A percentile compares a stretch with the other conserved stretches of the same genome.
phyloP scores from a whole-genome alignment of 2,329 filamentous ascomycete genomes.

The Lasiodiplodia citricola region DNA sequence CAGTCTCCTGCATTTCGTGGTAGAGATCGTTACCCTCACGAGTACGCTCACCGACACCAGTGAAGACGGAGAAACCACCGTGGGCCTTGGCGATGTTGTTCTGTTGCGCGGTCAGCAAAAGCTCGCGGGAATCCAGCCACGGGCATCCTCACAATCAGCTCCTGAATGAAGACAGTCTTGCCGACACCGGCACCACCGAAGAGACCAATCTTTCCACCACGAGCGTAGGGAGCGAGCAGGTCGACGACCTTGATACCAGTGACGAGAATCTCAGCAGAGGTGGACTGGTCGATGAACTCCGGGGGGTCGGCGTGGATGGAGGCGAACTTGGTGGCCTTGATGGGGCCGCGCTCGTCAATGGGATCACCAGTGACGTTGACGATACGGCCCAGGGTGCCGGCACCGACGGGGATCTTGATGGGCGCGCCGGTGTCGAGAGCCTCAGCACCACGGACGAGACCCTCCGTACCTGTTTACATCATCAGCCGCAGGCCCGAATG shows the following conservation, averaged over 20 bases:
- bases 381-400: constrained; percentile 94
- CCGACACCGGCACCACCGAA: constrained; percentile 99
- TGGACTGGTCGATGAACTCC: constrained; percentile 93
- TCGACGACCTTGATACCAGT: constrained; percentile 99
- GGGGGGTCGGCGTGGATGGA: constrained; percentile 97
- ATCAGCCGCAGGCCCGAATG: constrained; percentile 28
- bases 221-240: constrained; percentile 96
- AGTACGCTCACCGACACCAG: constrained; percentile 99
- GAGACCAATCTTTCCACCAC: constrained; percentile 99
- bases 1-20: constrained; percentile 99
- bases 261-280: constrained; percentile 91
- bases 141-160: constrained; percentile 76
- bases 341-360: constrained; percentile 98
- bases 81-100: constrained; percentile 99
- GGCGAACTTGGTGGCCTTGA: constrained; percentile 86
- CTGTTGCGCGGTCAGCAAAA: constrained; percentile 48
- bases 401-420: constrained; percentile 95
- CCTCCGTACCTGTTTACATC: constrained; percentile 81
- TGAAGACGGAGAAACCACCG: constrained; percentile 99
- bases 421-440: constrained; percentile 88
- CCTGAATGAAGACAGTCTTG: constrained; percentile 99
- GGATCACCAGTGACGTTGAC: constrained; percentile 99
- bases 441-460: constrained; percentile 91
- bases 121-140: not conserved
- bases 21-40: constrained; percentile 99